Evolutionary conservation across 225 moss, liverwort and hornwort species (phyloP).

Genomic region (Sphagnum contortum): DNA sequence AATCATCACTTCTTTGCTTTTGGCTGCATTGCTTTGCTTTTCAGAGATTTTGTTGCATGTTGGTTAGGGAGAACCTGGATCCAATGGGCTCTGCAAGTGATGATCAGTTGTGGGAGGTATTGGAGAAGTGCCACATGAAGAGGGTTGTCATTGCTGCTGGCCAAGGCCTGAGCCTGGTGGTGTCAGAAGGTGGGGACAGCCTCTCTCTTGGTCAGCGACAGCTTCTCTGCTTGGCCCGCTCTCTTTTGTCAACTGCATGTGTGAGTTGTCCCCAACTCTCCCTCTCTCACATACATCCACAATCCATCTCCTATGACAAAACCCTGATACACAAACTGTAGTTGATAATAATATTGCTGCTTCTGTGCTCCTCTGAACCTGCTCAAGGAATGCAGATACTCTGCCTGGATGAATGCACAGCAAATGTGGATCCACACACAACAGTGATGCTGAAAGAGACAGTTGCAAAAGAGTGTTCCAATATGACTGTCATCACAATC

Average conservation of each 20-base stretch:
- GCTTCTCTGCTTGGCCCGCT: constrained; percentile 84
- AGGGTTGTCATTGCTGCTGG: constrained; percentile 52
- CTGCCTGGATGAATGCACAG: constrained; percentile 96
- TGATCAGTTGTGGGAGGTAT: constrained; percentile 58
- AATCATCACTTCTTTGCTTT: no score
- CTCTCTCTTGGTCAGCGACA: constrained; percentile 91
- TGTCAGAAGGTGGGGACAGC: constrained; percentile 77
- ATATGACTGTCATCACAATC: constrained; percentile 87
- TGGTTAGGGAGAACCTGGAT: constrained; percentile 71
- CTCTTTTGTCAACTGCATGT: constrained; percentile 63
- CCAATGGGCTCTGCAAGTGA: constrained; percentile 52
- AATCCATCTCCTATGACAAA: no score
- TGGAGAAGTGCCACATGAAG: constrained; percentile 89
- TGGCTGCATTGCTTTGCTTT: no score
- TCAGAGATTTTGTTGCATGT: no score
- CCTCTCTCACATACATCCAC: no score
- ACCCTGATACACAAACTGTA: no score
- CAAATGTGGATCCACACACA: constrained; percentile 88
- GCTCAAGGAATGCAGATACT: constrained; percentile 44
- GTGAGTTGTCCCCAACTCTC: constrained; percentile 19
- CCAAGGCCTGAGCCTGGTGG: constrained; percentile 51
- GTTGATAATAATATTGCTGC: no score
- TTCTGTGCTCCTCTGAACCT: no score
- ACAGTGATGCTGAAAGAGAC: constrained; percentile 71
- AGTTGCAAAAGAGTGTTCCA: constrained; percentile 59